Evolutionary conservation across 805 yeast species (phyloP).

Genomic region (Hanseniaspora guilliermondii): DNA sequence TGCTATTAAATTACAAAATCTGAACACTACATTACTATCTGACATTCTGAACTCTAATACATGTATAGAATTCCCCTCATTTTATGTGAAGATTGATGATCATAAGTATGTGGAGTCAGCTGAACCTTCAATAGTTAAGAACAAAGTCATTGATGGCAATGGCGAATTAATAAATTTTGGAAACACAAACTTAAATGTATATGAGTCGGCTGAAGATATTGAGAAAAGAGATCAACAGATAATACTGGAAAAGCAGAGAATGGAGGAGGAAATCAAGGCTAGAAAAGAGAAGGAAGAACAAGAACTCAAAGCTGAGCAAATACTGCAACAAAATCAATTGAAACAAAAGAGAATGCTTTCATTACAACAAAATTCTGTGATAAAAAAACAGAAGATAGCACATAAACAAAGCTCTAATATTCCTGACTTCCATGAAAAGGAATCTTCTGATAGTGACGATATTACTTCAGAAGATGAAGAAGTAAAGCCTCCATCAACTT

Average conservation of each 20-base stretch:
- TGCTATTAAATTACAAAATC: constrained; percentile 30
- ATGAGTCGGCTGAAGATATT: constrained; percentile 2
- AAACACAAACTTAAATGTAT: background rate
- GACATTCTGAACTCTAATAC: constrained; percentile 42
- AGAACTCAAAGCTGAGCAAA: background rate
- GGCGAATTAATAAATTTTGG: background rate
- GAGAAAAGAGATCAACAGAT: background rate
- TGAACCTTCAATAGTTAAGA: constrained; percentile 18
- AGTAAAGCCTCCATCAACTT: constrained; percentile 18
- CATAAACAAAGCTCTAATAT: background rate
- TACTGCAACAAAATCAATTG: background rate
- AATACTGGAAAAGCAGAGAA: background rate
- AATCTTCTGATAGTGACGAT: constrained; percentile 11
- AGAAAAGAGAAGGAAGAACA: constrained; percentile 19
- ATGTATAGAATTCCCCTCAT: constrained; percentile 69
- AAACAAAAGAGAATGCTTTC: background rate
- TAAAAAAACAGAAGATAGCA: background rate
- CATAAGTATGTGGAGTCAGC: constrained; percentile 22
- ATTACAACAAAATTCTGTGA: background rate
- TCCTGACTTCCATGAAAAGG: constrained; percentile 5
- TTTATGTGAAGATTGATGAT: constrained; percentile 32
- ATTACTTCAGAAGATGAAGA: constrained; percentile 21
- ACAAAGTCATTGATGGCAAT: constrained; percentile 2
- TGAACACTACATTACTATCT: constrained; percentile 29
- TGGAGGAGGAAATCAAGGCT: background rate